These are phyloP conservation scores for Knoxia roxburghii DNA, from an alignment of 257 asterid genomes.

Conservation along the genomic window DNA sequence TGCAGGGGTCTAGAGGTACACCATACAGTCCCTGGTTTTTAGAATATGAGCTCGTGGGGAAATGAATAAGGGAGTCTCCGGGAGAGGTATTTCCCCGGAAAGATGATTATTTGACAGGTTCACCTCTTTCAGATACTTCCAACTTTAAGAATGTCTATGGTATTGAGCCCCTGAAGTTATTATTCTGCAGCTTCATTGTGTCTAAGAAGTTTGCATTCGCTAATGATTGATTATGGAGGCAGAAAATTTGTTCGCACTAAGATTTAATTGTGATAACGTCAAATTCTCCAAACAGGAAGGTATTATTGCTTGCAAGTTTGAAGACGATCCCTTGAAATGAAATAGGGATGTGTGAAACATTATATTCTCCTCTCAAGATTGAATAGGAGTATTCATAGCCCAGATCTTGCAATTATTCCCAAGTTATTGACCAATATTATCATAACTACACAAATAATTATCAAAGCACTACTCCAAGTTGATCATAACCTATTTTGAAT, in stretches of 20 bases:
- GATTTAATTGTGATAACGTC: constrained; percentile 33
- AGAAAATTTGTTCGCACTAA: constrained; percentile 36
- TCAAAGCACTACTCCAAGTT: too few species aligned
- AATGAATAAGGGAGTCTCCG: constrained; percentile 46
- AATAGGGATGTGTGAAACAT: too few species aligned
- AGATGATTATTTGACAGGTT: constrained; percentile 49
- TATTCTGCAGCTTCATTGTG: constrained; percentile 55
- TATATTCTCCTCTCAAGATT: too few species aligned
- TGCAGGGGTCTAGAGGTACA: constrained; percentile 52
- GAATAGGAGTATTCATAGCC: too few species aligned
- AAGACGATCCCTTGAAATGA: too few species aligned
- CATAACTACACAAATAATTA: too few species aligned
- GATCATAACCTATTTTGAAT: too few species aligned
- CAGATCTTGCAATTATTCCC: too few species aligned
- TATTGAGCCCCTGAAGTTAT: constrained; percentile 47
- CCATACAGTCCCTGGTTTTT: constrained; percentile 63
- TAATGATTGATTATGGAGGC: constrained; percentile 43
- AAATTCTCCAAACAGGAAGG: constrained; percentile 44
- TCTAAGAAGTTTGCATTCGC: constrained; percentile 33
- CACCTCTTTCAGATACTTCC: constrained; percentile 39
- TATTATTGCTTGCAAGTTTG: too few species aligned
- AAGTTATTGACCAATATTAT: too few species aligned
- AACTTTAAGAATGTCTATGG: constrained; percentile 42
- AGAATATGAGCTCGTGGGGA: constrained; percentile 38
- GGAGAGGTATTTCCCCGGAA: constrained; percentile 49